Base-by-base conservation (phyloP, 2,329 filamentous ascomycete genomes). In the Xylaria sp. region DNA sequence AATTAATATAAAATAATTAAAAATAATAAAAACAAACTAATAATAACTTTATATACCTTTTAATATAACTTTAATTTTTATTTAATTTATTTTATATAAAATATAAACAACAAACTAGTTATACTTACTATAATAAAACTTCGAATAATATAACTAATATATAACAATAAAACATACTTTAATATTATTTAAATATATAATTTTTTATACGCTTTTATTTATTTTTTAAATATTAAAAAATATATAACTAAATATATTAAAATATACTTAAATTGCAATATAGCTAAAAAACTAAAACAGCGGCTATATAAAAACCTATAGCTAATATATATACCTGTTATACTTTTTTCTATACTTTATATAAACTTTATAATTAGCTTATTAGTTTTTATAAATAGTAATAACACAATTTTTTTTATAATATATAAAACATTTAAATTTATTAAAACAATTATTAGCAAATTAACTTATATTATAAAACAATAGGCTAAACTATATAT, bases 401-500 rank as follows among this genome's bases (percentile, higher is more conserved):
- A 51, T 27, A 51, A 51, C 19, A n/a, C 4, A 12, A 42, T 56
- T 9, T 39, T 56, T 12, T 21, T 42, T 21, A 24, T 56, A 21
- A 14, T 56, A 9, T 56, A 56, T 56, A 56, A 56, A 56, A 39
- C 8, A 2, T 56, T 56, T 39, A 56, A 56, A 39, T 19, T 36
- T 39, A 24, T 56, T 39, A 56, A 56, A 39, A 24, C n/a, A 39
- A 56, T 56, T 39, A 21, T 56, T 39, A 39, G 9, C 9, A 11
- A 39, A 42, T 39, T 21, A 21, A 21, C 39, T 21, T 39, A 56
- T 39, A 56, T 39, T 24, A 39, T 12, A 2, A 39, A 39, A 39
- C 9, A 51, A 11, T 56, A 56, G 21, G 8, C 53, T 14, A 5
- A 36, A 4, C 6, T 21, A 11, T 56, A 56, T 56, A 24, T 56